Evolutionary conservation across 805 yeast genomes (phyloP).

Genomic region (Metschnikowia santaceciliae): DNA sequence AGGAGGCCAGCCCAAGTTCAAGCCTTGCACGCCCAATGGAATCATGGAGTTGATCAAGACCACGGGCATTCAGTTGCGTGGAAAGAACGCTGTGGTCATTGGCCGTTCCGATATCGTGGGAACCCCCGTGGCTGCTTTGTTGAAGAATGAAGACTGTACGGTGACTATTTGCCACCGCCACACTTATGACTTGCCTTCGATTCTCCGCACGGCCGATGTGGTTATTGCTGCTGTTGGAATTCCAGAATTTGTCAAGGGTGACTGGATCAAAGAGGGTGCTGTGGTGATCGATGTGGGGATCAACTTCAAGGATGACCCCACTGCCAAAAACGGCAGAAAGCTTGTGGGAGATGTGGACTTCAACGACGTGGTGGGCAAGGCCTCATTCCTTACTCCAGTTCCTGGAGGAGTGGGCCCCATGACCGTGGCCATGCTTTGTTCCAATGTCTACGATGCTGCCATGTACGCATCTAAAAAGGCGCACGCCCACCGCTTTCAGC

Average conservation of each 20-base stretch:
- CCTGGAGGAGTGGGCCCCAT: constrained; percentile 99
- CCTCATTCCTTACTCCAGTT: constrained; percentile 83
- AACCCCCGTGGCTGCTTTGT: constrained; percentile 81
- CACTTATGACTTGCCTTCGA: constrained; percentile 55
- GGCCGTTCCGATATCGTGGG: constrained; percentile 98
- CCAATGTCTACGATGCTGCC: constrained; percentile 81
- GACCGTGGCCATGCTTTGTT: constrained; percentile 95
- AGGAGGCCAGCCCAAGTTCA: constrained; percentile 75
- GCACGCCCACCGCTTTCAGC: constrained; percentile 47
- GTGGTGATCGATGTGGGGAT: constrained; percentile 94
- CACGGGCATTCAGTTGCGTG: constrained; percentile 63
- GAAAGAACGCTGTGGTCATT: constrained; percentile 83
- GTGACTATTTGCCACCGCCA: constrained; percentile 84
- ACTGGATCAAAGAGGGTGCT: constrained; percentile 80
- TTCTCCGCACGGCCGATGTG: constrained; percentile 70
- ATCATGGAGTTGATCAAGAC: constrained; percentile 74
- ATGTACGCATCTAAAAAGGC: constrained; percentile 48
- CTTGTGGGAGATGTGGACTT: constrained; percentile 96
- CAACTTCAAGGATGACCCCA: constrained; percentile 74
- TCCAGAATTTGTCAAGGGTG: constrained; percentile 80
- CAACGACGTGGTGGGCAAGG: constrained; percentile 57
- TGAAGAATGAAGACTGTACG: constrained; percentile 77
- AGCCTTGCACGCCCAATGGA: constrained; percentile 96
- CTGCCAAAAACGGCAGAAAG: constrained; percentile 72
- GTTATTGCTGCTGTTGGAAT: constrained; percentile 90